Evolutionary conservation across 176 grass and related monocot species (phyloP), one percentile per base, ranked within the genome.

Genomic region (Alopecurus myosuroides): DNA sequence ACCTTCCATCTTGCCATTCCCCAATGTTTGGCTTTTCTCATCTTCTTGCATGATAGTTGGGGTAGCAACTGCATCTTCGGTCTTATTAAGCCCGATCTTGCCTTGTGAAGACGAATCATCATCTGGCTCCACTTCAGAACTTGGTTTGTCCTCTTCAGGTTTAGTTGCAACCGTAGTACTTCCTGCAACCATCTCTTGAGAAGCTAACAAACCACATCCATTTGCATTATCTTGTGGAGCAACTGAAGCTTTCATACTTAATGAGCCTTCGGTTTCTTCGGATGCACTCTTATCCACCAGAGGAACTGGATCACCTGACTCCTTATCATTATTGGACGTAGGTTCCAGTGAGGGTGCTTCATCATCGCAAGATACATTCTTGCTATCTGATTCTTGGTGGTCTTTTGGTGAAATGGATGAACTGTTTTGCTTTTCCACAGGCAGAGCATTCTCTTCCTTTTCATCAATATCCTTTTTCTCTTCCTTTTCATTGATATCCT

Each of bases 1-100:
- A 95, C 93, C 93, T 90, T 76, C 79, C 53, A 81, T 88, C 28
- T 81, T 87, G 63, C 77, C 84, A 84, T 86, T 86, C 90, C 74
- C 84, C 31, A 92, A 36, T 78, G 75, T 79, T 88, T 84, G 64
- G 41, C 55, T 74, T 64, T 71, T 46, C 48, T 88, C 77, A 3
- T 88, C 76, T 84, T 85, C 90, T 77, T 79, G 79, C 44, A 42
- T 6, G 9, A 42, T 81, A 86, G 76, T 13, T 64, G 71, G 74
- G 41, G 80, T 69, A 81, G 33, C n/a, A 67, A 70, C 55, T 68
- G 77, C 77, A 81, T 90, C 76, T 88, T 87, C 53, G 63, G 36
- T 63, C 76, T 88, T 84, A 74, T 79, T 51, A 69, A 80, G 60
- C 45, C 81, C 46, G 3, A 62, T 51, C 55, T 86, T 90, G 40